A percentile compares a stretch with the other conserved stretches of the same genome.
These are phyloP conservation scores for Pseudocercospora musae DNA, from an alignment of 2,329 filamentous ascomycete genomes.

Conservation along the genomic window DNA sequence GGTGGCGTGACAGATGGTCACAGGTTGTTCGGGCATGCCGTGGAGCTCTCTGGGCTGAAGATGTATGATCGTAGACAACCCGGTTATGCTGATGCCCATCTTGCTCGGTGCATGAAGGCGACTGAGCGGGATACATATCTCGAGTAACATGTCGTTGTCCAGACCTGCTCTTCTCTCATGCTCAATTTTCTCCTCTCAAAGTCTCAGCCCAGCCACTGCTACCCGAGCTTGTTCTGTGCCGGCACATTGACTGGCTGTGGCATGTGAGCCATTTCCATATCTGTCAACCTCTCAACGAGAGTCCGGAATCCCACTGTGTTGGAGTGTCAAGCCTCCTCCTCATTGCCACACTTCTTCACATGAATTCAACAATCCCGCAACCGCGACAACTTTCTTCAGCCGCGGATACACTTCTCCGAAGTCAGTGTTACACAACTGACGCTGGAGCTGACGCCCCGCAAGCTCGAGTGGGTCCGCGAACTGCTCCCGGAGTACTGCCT, in stretches of 20 bases:
- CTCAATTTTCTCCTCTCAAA: background rate
- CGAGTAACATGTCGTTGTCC: background rate
- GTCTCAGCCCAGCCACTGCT: background rate
- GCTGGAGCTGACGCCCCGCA: background rate
- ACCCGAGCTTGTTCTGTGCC: background rate
- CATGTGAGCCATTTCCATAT: background rate
- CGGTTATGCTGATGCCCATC: constrained; percentile 24
- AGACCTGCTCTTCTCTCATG: background rate
- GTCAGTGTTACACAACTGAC: background rate
- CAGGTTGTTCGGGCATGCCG: constrained; percentile 20
- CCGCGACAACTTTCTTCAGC: background rate
- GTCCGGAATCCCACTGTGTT: background rate
- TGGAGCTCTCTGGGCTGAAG: constrained; percentile 24
- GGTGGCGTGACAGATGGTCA: constrained; percentile 8
- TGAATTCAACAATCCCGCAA: background rate
- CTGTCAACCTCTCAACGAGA: background rate
- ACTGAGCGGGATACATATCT: constrained; percentile 18
- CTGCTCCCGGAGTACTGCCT: background rate
- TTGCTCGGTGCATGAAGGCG: constrained; percentile 27
- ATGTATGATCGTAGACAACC: constrained; percentile 25
- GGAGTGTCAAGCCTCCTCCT: too few species aligned
- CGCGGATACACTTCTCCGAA: constrained; percentile 2
- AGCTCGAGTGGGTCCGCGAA: background rate
- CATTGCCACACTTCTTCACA: background rate
- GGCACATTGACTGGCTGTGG: background rate